Conservation (phyloP, 129 eudicot genomes). For the Escallonia rubra region DNA sequence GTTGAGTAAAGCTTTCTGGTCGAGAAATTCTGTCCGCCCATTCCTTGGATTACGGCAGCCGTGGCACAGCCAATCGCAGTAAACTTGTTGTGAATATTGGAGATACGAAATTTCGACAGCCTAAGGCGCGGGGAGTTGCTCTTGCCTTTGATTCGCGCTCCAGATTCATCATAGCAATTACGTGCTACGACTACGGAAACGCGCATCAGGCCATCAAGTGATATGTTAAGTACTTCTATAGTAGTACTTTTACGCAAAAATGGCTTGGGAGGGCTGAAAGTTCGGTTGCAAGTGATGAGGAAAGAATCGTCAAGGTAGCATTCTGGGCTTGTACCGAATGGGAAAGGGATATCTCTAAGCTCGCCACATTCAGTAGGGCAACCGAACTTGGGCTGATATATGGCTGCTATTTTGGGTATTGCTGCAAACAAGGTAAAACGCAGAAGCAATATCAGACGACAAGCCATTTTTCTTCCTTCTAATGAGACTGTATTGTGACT, state of each 20-base stretch:
- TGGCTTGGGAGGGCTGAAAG: slow-evolving; percentile 1
- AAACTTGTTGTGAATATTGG: not conserved
- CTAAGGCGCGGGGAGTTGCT: not conserved
- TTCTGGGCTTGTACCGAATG: slow-evolving; percentile 17
- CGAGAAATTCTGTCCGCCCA: not conserved
- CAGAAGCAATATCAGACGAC: too few relatives aligned
- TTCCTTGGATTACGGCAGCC: not conserved
- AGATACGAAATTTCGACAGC: not conserved
- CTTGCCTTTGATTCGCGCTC: not conserved
- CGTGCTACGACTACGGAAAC: not conserved
- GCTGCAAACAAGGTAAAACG: not conserved
- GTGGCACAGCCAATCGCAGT: slow-evolving; percentile 1
- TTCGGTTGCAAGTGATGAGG: slow-evolving; percentile 10
- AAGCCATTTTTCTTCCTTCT: too few relatives aligned
- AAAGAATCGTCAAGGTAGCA: slow-evolving; percentile 11
- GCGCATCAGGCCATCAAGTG: slow-evolving; percentile 10
- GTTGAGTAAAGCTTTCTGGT: too few relatives aligned
- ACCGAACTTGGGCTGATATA: not conserved
- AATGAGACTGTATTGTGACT: too few relatives aligned
- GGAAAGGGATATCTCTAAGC: slow-evolving; percentile 16
- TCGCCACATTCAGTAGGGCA: slow-evolving; percentile 8
- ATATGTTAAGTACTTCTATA: slow-evolving; percentile 4
- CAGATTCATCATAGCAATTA: not conserved
- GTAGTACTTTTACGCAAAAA: not conserved
- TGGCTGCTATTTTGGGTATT: not conserved